A percentile compares a stretch with the other conserved stretches of the same genome.
Evolutionary conservation across 208 protist species (phyloP).

Genomic region (Trypanosoma lewisi): DNA sequence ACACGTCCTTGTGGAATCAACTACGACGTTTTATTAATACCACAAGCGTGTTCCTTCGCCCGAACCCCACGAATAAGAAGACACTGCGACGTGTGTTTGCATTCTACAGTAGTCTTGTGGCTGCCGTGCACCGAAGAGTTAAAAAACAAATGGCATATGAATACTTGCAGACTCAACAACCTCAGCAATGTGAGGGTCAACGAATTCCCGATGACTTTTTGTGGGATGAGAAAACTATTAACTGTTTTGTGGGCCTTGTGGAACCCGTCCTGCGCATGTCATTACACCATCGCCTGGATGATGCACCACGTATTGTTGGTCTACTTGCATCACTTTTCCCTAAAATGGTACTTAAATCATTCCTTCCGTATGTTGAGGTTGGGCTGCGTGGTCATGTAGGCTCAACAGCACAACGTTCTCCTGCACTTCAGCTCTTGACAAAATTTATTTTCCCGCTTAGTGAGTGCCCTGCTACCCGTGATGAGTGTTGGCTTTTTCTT

Average conservation of each 20-base stretch:
- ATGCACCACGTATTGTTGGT: conserved; percentile 24
- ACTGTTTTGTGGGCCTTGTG: conserved; percentile 49
- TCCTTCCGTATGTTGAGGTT: conserved; percentile 33
- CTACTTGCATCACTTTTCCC: conserved; percentile 46
- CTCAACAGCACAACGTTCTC: conserved; percentile 30
- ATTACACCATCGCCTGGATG: conserved; percentile 31
- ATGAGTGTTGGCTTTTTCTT: conserved; percentile 32
- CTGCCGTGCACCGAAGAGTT: conserved; percentile 19
- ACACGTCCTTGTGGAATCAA: conserved; percentile 77
- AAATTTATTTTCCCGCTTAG: conserved; percentile 17
- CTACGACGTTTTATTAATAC: conserved; percentile 73
- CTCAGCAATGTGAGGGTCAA: neutral
- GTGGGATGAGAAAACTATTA: conserved; percentile 42
- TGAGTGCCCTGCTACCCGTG: conserved; percentile 21
- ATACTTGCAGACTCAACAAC: neutral
- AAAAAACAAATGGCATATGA: conserved; percentile 10
- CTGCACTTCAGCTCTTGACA: conserved; percentile 31
- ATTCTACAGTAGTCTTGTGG: conserved; percentile 44
- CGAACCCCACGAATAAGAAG: conserved; percentile 26
- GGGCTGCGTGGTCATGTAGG: conserved; percentile 33
- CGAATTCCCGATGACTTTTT: conserved; percentile 14
- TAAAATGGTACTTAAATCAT: conserved; percentile 24
- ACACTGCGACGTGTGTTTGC: conserved; percentile 31
- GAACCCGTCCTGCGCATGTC: conserved; percentile 36
- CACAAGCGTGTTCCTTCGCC: conserved; percentile 65